Evolutionary conservation across 495 filamentous ascomycete genomes (phyloP), one percentile per base, ranked within the genome.

Genomic region (Acidiella bohemica): DNA sequence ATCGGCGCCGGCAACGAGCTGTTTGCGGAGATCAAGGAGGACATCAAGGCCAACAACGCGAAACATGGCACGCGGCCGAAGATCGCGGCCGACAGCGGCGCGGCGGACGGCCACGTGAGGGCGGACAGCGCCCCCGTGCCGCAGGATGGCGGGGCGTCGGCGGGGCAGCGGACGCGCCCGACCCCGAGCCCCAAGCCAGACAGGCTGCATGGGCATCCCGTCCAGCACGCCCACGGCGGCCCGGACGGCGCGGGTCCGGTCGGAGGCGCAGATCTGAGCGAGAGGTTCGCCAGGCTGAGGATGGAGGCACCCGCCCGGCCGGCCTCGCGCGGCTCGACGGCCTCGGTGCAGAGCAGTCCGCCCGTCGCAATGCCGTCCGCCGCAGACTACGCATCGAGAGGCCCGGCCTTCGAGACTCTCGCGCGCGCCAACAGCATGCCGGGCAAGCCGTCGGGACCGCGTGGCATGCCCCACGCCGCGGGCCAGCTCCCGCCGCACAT

Each of bases 21-120:
- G 33, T 81, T 78, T 53, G 57, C 66, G 19, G 55, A 62, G 19
- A 74, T 84, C 41, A 81, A 79, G 56, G 59, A 71, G 2, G 65
- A 74, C 19, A 87, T 88, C 47, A 67, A 72, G 36, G 71, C 73
- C 21, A 73, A 85, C 49, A 84, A 84, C 49, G 48, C 51, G 16
- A 64, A 63, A 38, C 73, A 57, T 23, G 74, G 75, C 7, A 59
- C 72, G 3, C 43, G 48, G 32, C 65, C 67, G 1, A 50, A 47
- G 6, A 5, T 9, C 6, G 10, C 21, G 12, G 12, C 17, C 6
- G 13, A 38, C 40, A 30, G 27, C 11, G 6, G 12, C 6, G 10
- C 21, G 12, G 12, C 17, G 11, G 13, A 38, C 40, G 35, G 27
- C 11, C 45, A 48, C 29, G 24, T 32, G 4, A 29, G 32, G 23